Base-by-base conservation (phyloP, 495 filamentous ascomycete genomes). In the Barbatosphaeria neglecta region DNA sequence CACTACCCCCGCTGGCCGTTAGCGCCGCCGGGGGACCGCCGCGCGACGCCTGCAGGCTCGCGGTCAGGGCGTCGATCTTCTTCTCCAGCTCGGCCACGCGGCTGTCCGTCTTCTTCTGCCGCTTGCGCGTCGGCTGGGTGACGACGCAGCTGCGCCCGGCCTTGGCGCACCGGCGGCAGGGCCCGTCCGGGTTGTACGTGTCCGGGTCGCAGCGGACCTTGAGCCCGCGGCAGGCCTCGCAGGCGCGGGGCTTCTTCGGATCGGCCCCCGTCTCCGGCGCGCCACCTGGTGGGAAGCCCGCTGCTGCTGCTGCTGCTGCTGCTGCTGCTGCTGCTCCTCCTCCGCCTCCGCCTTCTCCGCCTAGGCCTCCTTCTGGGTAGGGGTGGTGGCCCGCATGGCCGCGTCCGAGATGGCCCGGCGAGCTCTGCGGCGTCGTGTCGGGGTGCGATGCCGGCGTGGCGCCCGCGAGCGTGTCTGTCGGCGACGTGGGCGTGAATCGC, bases 81-180 rank as follows among this genome's bases (percentile, higher is more conserved):
- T 82, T 87, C 66, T 98, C 92, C 37, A 98, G 70, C 65, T 96
- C 90, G 13, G 88, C 83, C 7, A 98, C 89, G 33, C 90, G 78
- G 48, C 78, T 88, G 59, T 95, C 92, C 22, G 85, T 87, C 70
- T 95, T 96, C 70, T 92, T 95, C 68, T 90, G 85, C 23, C 90
- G 73, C 64, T 94, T 96, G 13, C 88, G 73, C 11, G 78, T 87
- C 1, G 90, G 89, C 22, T 77, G 76, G 7, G 88, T 94, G 28
- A 93, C 82, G 24, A 95, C 59, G 53, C 92, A 98, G 46, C 71
- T 67, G 15, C 90, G 73, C 22, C 77, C 75, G 1, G 90, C 85
- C 60, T 95, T 96, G 19, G 80, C 78, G 62, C 92, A 98, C 40
- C 92, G 76, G 58, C 82, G 86, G 63, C 92, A 98, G 1, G 86